Evolutionary conservation across 75 land plant species (phyloP).

Genomic region (Isoetes taiwanensis): DNA sequence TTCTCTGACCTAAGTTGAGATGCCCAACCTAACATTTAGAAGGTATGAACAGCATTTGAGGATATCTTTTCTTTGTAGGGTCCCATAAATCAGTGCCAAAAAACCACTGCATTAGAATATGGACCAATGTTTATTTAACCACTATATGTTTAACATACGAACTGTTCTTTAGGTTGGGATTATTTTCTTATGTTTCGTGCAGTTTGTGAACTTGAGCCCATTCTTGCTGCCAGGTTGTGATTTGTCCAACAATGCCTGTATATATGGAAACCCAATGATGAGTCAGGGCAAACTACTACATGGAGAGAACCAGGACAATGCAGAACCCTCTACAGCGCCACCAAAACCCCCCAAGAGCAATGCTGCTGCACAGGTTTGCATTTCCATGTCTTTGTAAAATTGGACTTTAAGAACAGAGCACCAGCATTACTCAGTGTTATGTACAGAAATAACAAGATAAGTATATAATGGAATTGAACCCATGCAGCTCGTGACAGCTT

Average conservation of each 20-base stretch:
- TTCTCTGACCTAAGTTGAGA: too few relatives aligned
- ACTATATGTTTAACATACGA: neutral
- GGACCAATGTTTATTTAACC: neutral
- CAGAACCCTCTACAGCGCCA: conserved; percentile 21
- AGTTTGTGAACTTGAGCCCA: neutral
- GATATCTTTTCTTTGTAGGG: too few relatives aligned
- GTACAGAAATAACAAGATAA: too few relatives aligned
- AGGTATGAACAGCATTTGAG: too few relatives aligned
- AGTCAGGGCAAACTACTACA: conserved; percentile 21
- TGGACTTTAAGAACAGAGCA: too few relatives aligned
- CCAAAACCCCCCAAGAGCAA: conserved; percentile 39
- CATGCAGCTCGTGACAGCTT: conserved; percentile 2
- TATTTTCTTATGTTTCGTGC: neutral
- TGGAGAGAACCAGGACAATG: conserved; percentile 11
- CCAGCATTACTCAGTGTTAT: too few relatives aligned
- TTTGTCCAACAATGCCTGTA: conserved; percentile 16
- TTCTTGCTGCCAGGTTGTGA: neutral
- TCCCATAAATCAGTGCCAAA: too few relatives aligned
- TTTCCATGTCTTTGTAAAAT: neutral
- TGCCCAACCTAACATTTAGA: too few relatives aligned
- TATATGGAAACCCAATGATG: conserved; percentile 11
- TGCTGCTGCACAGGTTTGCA: conserved; percentile 39
- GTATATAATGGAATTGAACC: too few relatives aligned
- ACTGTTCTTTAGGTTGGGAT: too few relatives aligned
- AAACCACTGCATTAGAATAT: neutral